phyloP scores from a whole-genome alignment of 306 rosid genomes.

The Cucurbita argyrosperma region DNA sequence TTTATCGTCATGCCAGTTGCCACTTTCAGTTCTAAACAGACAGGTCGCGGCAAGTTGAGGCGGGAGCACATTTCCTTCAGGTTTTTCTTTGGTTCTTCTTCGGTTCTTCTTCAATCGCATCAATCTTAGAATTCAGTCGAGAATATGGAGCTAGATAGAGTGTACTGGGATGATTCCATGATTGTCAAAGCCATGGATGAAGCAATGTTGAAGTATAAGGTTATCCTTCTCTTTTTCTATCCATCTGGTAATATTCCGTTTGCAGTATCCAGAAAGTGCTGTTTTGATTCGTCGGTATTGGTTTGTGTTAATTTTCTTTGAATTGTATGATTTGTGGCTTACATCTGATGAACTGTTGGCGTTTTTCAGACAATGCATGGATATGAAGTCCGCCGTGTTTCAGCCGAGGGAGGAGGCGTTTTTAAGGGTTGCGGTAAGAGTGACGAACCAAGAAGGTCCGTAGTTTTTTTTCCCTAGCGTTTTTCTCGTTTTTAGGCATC shows the following conservation, averaged over 20 bases:
- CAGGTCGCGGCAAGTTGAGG: not conserved
- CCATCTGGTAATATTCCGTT: not conserved
- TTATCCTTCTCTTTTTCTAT: not conserved
- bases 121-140: not conserved
- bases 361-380: constrained; percentile 45
- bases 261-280: not conserved
- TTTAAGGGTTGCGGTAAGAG: not conserved
- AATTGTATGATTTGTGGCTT: not conserved
- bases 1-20: not conserved
- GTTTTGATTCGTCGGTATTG: not conserved
- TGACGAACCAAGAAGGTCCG: constrained; percentile 27
- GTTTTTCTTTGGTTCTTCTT: not conserved
- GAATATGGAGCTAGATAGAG: constrained; percentile 44
- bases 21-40: not conserved
- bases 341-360: not conserved
- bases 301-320: not conserved
- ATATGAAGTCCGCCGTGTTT: constrained; percentile 6
- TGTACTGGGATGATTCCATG: constrained; percentile 82
- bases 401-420: constrained; percentile 12
- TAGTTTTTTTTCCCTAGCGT: not conserved
- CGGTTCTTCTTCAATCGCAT: not conserved
- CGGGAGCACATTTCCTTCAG: not conserved
- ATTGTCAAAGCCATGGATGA: constrained; percentile 59
- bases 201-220: constrained; percentile 67
- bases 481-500: not conserved